Conservation (phyloP, 495 filamentous ascomycete genomes). For the Penicillium canescens region DNA sequence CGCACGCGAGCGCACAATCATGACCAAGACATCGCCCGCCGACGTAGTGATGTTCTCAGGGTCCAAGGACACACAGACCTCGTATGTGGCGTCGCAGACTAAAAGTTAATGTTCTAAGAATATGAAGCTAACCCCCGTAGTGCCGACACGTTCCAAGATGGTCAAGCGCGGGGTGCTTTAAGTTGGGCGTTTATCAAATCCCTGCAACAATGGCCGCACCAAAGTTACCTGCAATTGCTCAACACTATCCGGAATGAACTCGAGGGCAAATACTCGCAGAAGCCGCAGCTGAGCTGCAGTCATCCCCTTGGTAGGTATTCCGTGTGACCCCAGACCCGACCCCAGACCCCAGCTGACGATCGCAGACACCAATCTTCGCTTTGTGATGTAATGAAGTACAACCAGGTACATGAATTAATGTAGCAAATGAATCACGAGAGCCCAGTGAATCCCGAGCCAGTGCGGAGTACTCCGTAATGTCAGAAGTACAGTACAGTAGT, state of each 20-base stretch:
- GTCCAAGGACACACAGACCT: constrained; percentile 92
- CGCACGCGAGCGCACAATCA: constrained; percentile 70
- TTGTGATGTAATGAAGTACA: constrained; percentile 39
- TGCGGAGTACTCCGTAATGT: background rate
- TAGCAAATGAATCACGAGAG: constrained; percentile 4
- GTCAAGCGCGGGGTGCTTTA: constrained; percentile 94
- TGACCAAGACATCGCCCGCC: constrained; percentile 90
- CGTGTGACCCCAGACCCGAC: background rate
- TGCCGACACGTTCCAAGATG: constrained; percentile 52
- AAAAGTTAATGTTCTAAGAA: background rate
- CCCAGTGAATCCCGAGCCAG: background rate
- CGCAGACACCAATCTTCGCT: constrained; percentile 42
- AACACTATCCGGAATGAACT: constrained; percentile 94
- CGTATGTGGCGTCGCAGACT: constrained; percentile 26
- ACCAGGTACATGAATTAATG: background rate
- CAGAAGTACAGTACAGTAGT: background rate
- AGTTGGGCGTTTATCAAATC: constrained; percentile 95
- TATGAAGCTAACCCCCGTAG: constrained; percentile 13
- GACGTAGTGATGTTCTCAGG: constrained; percentile 98
- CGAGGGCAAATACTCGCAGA: constrained; percentile 87
- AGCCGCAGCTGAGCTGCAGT: constrained; percentile 95
- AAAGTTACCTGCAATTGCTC: constrained; percentile 92
- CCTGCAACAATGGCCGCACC: constrained; percentile 89
- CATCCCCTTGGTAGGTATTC: constrained; percentile 80
- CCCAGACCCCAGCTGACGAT: constrained; percentile 15